These are phyloP conservation scores for Periconia sp. DNA, from an alignment of 2,329 filamentous ascomycete genomes.

Conservation along the genomic window DNA sequence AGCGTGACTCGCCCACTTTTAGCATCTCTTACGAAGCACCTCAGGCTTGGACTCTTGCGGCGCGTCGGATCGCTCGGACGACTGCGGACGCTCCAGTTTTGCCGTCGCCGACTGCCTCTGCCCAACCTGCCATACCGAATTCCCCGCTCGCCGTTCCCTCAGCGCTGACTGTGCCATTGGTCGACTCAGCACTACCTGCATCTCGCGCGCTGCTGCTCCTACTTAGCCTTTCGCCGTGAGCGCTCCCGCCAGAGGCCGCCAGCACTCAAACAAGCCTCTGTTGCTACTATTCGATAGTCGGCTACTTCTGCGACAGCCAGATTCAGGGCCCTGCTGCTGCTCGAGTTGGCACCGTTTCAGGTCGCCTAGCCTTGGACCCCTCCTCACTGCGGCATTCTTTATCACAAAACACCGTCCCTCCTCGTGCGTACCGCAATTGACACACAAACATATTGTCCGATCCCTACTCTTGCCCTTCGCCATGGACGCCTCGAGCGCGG, in stretches of 20 bases:
- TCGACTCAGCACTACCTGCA: too few relatives aligned
- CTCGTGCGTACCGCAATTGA: conserved; percentile 19
- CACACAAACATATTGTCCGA: conserved; percentile 3
- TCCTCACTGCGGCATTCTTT: conserved; percentile 16
- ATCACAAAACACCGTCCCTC: conserved; percentile 31
- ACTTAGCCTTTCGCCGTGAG: too few relatives aligned
- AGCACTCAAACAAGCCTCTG: conserved; percentile 32
- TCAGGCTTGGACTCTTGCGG: not conserved
- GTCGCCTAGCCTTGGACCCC: conserved; percentile 24
- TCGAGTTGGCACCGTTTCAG: conserved; percentile 39
- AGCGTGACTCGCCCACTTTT: not conserved
- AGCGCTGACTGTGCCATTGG: too few relatives aligned
- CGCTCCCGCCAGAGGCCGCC: too few relatives aligned
- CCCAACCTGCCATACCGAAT: too few relatives aligned
- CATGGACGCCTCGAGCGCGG: conserved; percentile 44
- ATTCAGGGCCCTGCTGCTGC: conserved; percentile 23
- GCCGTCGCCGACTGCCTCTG: too few relatives aligned
- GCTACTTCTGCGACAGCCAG: conserved; percentile 36
- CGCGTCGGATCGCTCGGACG: too few relatives aligned
- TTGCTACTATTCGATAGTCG: conserved; percentile 29
- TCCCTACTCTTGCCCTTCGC: conserved; percentile 6
- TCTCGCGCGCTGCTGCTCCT: too few relatives aligned
- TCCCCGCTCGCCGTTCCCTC: too few relatives aligned
- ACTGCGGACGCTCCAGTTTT: not conserved
- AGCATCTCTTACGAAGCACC: not conserved